phyloP scores from a whole-genome alignment of 495 filamentous ascomycete species.

The Terfezia boudieri region DNA sequence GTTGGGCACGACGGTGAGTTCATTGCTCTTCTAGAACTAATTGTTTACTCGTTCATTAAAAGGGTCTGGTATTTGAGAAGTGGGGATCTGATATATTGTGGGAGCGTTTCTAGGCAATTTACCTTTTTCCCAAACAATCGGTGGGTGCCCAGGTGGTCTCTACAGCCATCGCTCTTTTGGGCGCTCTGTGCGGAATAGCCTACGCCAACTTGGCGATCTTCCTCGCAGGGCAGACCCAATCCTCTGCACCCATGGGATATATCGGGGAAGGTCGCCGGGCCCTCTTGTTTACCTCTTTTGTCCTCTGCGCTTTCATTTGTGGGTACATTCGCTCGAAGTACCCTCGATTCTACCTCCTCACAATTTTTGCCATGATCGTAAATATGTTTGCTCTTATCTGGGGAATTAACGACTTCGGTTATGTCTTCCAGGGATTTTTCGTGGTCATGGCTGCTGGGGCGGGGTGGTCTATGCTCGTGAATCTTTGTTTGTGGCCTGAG shows the following conservation, averaged over 20 bases:
- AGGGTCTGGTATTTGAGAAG: no score
- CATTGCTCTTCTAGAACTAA: no score
- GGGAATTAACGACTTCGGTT: conserved; percentile 10
- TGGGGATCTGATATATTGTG: no score
- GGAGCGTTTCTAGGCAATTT: conserved; percentile 10
- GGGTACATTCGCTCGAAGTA: conserved; percentile 17
- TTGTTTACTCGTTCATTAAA: no score
- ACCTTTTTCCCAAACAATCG: conserved; percentile 16
- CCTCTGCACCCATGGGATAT: background rate
- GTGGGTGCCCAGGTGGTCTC: conserved; percentile 14
- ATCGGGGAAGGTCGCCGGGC: conserved; percentile 4
- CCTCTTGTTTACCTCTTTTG: conserved; percentile 10
- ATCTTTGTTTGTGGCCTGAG: conserved; percentile 13
- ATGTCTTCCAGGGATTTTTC: conserved; percentile 11
- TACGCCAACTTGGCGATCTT: conserved; percentile 15
- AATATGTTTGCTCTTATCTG: conserved; percentile 18
- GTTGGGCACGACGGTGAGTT: conserved; percentile 16
- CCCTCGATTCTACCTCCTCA: conserved; percentile 11
- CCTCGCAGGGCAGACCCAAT: conserved; percentile 9
- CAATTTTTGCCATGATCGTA: conserved; percentile 14
- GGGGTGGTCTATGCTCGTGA: conserved; percentile 11
- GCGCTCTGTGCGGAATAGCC: conserved; percentile 9
- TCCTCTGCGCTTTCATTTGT: conserved; percentile 6
- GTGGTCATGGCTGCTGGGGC: conserved; percentile 13
- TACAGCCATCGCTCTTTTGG: conserved; percentile 9